Evolutionary conservation across 345 rosid genomes (phyloP), one percentile per base, ranked within the genome.

Genomic region (Turnera subulata): DNA sequence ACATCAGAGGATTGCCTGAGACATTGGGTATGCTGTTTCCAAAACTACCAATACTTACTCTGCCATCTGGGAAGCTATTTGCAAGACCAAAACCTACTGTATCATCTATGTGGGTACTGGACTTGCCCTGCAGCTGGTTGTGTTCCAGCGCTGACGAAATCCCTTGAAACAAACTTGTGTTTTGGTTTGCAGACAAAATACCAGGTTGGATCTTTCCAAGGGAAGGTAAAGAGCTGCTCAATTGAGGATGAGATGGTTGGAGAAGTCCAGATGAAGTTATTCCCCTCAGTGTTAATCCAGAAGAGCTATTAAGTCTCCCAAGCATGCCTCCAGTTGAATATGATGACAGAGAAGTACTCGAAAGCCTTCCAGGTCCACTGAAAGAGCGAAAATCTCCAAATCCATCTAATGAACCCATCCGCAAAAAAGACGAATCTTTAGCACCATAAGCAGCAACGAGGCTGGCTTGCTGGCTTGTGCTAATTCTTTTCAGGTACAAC

Each of bases 401-500:
- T 46, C 77, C 78, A 69, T 29, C 35, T 3, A 70, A 71, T 35
- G 84, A 86, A 35, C 81, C 60, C 69, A 84, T 76, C 4, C 55
- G 77, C 72, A 72, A 58, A 74, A 73, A 83, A 50, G 84, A 62
- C 23, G 86, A 58, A 37, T 85, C 92, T 71, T 72, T 82, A 38
- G 72, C 43, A 40, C 89, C 90, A 26, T 70, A 83, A 56, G 74
- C 73, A 58, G 84, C 81, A 56, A 54, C 72, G 72, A 82, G 72
- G 69, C 70, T 81, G 12, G 74, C 82, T 64, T 80, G 84, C 62
- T 84, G 89, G 32, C 63, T 32, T 37, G 77, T 52, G 46, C 82
- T 78, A 52, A 83, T 57, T 69, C 80, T 83, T 74, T 82, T 92
- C 71, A 92, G 71, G 82, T 83, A 86, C 13, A 86, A 82, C 77